Percentiles rank a stretch among this genome's conserved stretches.
Evolutionary conservation across 1,284 basidiomycete genomes (phyloP).

Genomic region (Cutaneotrichosporon sp.): DNA sequence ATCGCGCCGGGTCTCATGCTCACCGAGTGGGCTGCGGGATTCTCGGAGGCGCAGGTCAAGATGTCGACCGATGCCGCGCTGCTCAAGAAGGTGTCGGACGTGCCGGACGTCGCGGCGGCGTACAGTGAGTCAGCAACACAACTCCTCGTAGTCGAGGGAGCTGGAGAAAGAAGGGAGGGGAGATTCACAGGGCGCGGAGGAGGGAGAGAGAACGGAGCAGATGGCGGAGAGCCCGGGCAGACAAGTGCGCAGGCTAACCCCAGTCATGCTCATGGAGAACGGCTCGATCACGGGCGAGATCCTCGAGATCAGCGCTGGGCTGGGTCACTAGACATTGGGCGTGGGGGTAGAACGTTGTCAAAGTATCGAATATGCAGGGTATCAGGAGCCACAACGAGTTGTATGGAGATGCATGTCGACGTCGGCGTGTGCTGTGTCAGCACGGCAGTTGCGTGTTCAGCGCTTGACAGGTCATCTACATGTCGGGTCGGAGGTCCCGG

Average conservation of each 20-base stretch:
- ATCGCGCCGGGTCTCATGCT: constrained; percentile 31
- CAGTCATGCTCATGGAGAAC: constrained; percentile 24
- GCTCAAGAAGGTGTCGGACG: constrained; percentile 23
- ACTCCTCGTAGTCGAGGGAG: no score
- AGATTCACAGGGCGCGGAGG: no score
- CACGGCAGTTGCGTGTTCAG: no score
- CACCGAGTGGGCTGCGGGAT: constrained; percentile 32
- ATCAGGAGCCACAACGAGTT: neutral
- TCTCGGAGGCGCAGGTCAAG: constrained; percentile 23
- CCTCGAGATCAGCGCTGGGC: constrained; percentile 18
- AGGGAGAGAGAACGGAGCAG: neutral
- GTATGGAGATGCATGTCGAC: neutral
- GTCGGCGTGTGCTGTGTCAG: no score
- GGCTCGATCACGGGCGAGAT: constrained; percentile 22
- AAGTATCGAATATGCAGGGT: neutral
- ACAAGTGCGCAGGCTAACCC: constrained; percentile 4
- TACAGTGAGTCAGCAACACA: constrained; percentile 19
- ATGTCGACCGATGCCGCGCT: constrained; percentile 10
- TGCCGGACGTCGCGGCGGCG: constrained; percentile 23
- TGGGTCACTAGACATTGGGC: neutral
- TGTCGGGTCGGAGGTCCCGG: neutral
- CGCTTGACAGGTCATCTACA: no score
- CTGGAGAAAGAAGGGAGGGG: no score
- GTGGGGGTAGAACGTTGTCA: neutral
- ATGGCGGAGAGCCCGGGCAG: neutral